Base-by-base conservation (phyloP, 345 rosid species). In the Salix dunnii region DNA sequence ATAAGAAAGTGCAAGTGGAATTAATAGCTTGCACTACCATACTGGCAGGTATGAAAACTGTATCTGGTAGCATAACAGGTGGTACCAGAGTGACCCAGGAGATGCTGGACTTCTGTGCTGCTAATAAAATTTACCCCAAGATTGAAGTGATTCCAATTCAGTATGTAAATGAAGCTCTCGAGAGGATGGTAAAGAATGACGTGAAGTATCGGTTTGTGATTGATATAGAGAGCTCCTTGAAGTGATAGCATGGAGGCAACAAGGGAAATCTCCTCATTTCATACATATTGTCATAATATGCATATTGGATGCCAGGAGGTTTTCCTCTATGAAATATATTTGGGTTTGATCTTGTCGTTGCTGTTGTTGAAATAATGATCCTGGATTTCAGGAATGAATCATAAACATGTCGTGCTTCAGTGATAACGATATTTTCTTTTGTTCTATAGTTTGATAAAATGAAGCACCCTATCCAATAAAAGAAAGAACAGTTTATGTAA, bases 131-230 rank as follows among this genome's bases (percentile, higher is more conserved):
- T 12, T 91, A 93, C 83, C 98, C 99, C 3, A 78, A 85, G 63
- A 85, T 90, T 16, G 98, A 95, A 69, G 43, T 89, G 30, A 76
- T 95, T 79, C 96, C 97, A 0, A 90, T 95, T 40, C 83, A 91
- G 20, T 79, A 88, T 72, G 85, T 71, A 10, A 96, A 90, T 48
- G 94, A 89, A 84, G 97, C 97, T 76, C 85, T 91, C 1, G 97
- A 91, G 82, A 86, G 97, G 86, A 76, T 95, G n/a, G 70, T 81
- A 73, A 92, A 91, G 83, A 88, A 79, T 71, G 97, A 95, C 73
- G 85, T 91, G 66, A 91, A 89, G 87, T 93, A 90, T 74, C 87
- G 97, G 10, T 95, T 95, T 73, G 97, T 93, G 83, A 91, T 95
- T 31, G 97, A 95, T 70, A 83, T 93, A 5, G 84, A 88, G 84